Base-by-base conservation (phyloP, 345 rosid genomes). In the Lepidium africanum region DNA sequence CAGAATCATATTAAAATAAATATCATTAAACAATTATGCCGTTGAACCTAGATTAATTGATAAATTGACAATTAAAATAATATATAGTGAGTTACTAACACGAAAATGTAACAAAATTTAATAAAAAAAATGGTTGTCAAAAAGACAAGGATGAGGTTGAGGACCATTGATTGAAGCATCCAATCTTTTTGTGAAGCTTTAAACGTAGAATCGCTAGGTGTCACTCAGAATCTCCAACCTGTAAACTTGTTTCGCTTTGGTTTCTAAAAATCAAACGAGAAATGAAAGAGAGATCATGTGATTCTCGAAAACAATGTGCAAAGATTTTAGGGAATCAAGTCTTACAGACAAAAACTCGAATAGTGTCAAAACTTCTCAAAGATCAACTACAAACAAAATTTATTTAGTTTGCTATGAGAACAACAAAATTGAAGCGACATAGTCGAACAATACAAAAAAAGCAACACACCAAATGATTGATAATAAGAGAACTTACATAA, bases 161-260 rank as follows among this genome's bases (percentile, higher is more conserved):
- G 46, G 35, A 50, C 50, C 30, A 39, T 40, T 65, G 52, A 27
- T 53, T 65, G 3, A 41, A 42, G 45, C 33, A 67, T 42, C 41
- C 6, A 67, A 42, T 42, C 25, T 54, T 43, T 33, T 6, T 19
- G 7, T 21, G 8, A 12, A 38, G 23, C n/a, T 32, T 61, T 32
- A 8, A 67, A 55, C 54, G n/a, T 30, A 10, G 36, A 38, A 36
- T 12, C 41, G 23, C 40, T 54, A 48, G 17, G 66, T 12, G 30
- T 32, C 47, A 79, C 86, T 23, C 37, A 54, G 80, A 82, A 83
- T 60, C 33, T 87, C 74, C 90, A 72, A 74, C 78, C 75, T 38
- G 87, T 86, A 60, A 50, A 25, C n/a, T 23, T 39, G 6, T 13
- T 15, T 63, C 3, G 12, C 4, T 62, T 62, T 46, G 11, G 42